phyloP scores from a whole-genome alignment of 1,139 yeast species.

The Nakaseomyces uthaithaninus region DNA sequence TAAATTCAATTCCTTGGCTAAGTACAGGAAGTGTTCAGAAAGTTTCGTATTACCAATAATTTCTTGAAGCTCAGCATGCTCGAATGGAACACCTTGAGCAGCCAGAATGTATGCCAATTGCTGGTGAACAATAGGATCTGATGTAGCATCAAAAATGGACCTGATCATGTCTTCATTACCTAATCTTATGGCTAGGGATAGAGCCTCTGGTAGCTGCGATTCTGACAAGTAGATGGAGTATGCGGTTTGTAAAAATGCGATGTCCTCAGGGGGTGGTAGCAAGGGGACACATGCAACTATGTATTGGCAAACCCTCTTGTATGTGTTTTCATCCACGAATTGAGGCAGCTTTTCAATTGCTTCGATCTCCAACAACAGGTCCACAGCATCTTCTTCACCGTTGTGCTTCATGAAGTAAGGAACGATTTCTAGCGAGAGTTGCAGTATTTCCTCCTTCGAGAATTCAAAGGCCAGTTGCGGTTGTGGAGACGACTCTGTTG shows the following conservation, averaged over 20 bases:
- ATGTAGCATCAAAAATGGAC: constrained; percentile 68
- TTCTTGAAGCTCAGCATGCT: constrained; percentile 73
- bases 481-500: constrained; percentile 13
- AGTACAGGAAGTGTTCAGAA: constrained; percentile 70
- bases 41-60: constrained; percentile 74
- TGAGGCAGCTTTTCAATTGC: constrained; percentile 72
- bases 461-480: constrained; percentile 20
- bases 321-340: constrained; percentile 79
- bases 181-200: constrained; percentile 78
- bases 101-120: constrained; percentile 89
- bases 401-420: constrained; percentile 90
- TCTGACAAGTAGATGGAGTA: constrained; percentile 74
- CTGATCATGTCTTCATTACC: constrained; percentile 73
- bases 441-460: constrained; percentile 42
- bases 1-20: constrained; percentile 79
- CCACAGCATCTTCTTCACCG: constrained; percentile 98
- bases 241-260: constrained; percentile 83
- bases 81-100: constrained; percentile 77
- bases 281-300: constrained; percentile 94
- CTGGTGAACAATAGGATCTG: constrained; percentile 67
- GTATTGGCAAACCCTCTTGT: constrained; percentile 82
- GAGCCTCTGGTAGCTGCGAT: constrained; percentile 79
- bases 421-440: constrained; percentile 67
- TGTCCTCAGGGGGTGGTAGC: constrained; percentile 91
- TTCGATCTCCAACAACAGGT: constrained; percentile 81